phyloP scores from a whole-genome alignment of 2,329 filamentous ascomycete species.

The Trichoderma sp. region DNA sequence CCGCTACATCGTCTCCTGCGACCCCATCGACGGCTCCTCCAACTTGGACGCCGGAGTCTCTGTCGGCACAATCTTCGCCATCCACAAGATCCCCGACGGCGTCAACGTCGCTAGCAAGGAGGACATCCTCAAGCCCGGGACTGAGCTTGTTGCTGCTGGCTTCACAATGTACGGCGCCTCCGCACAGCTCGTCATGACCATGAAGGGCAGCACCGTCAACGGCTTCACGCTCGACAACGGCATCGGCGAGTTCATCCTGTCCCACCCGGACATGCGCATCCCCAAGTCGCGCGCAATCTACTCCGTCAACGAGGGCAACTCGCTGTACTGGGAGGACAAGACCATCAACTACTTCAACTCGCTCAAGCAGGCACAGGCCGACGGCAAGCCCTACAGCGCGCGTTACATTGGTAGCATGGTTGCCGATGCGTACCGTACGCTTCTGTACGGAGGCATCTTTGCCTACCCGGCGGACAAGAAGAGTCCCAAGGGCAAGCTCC shows the following conservation, averaged over 20 bases:
- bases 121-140: conserved; percentile 86
- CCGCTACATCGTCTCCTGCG: conserved; percentile 95
- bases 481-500: conserved; percentile 95
- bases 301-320: conserved; percentile 98
- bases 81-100: conserved; percentile 84
- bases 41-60: conserved; percentile 98
- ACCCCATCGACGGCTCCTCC: conserved; percentile 96
- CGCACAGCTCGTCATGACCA: conserved; percentile 93
- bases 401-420: conserved; percentile 99
- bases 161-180: conserved; percentile 99
- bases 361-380: conserved; percentile 74
- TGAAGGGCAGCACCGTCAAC: conserved; percentile 89
- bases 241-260: conserved; percentile 97
- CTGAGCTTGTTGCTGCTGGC: conserved; percentile 88
- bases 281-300: conserved; percentile 84
- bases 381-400: conserved; percentile 87
- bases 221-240: conserved; percentile 97
- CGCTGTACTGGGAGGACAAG: conserved; percentile 88
- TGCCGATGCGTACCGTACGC: conserved; percentile 92
- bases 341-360: conserved; percentile 87
- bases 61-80: conserved; percentile 94
- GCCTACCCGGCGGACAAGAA: conserved; percentile 98
- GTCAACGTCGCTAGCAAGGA: conserved; percentile 74
- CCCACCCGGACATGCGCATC: conserved; percentile 90
- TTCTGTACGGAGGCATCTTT: conserved; percentile 95